Percentiles rank a stretch among this genome's conserved stretches.
These are phyloP conservation scores for Colletotrichum godetiae DNA, from an alignment of 2,329 filamentous ascomycete species.

Conservation along the genomic window DNA sequence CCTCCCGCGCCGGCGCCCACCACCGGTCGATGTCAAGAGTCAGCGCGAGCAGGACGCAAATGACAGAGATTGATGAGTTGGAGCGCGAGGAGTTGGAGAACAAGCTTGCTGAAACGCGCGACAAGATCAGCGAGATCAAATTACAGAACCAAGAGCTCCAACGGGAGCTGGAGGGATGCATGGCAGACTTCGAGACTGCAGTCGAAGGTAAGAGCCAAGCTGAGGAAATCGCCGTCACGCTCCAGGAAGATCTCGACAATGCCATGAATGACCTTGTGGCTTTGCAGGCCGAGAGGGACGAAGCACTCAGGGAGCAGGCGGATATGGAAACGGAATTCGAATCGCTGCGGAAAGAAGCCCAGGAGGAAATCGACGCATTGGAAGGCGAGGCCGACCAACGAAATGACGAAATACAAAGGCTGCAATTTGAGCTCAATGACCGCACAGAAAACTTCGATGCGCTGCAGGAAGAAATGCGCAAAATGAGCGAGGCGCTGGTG, in stretches of 20 bases:
- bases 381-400: constrained; percentile 80
- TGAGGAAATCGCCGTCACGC: constrained; percentile 67
- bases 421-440: constrained; percentile 79
- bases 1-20: constrained; percentile 79
- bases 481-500: constrained; percentile 87
- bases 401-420: constrained; percentile 74
- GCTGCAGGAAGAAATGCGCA: constrained; percentile 94
- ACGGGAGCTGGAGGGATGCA: constrained; percentile 81
- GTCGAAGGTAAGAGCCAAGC: constrained; percentile 72
- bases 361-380: constrained; percentile 74
- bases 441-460: constrained; percentile 88
- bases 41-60: constrained; percentile 76
- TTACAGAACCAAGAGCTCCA: constrained; percentile 91
- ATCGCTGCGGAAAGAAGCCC: constrained; percentile 69
- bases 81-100: constrained; percentile 90
- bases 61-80: constrained; percentile 70
- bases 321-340: constrained; percentile 72
- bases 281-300: constrained; percentile 86
- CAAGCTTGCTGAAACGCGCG: constrained; percentile 83
- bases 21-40: constrained; percentile 79
- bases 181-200: constrained; percentile 82
- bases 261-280: constrained; percentile 83
- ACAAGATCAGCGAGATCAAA: constrained; percentile 87
- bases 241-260: constrained; percentile 85
- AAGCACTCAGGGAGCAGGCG: constrained; percentile 76